Percentiles rank a stretch among this genome's conserved stretches.
phyloP scores from a whole-genome alignment of 352 stramenopile genomes.

The Phytopythium sindhum region DNA sequence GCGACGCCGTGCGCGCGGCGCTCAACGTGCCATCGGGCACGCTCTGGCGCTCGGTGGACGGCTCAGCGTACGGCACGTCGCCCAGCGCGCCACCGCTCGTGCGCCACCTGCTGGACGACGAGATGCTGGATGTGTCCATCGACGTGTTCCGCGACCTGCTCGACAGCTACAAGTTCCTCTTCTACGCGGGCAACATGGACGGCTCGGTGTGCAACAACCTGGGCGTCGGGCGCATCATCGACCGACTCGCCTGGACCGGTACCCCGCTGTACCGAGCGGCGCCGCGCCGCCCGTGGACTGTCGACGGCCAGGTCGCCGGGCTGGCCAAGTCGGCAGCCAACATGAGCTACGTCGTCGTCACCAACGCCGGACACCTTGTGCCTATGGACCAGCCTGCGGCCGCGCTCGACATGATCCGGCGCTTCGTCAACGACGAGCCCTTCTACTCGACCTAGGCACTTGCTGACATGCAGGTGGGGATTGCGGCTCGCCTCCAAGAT shows the following conservation, averaged over 20 bases:
- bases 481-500: too few relatives aligned
- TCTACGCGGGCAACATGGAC: slow-evolving; percentile 85
- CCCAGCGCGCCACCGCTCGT: slow-evolving; percentile 47
- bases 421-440: slow-evolving; percentile 57
- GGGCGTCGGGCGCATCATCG: slow-evolving; percentile 70
- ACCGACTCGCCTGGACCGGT: slow-evolving; percentile 69
- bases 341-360: slow-evolving; percentile 82
- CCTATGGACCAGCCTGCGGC: slow-evolving; percentile 66
- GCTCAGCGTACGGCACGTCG: slow-evolving; percentile 52
- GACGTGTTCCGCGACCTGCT: slow-evolving; percentile 71
- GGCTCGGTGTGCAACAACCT: slow-evolving; percentile 80
- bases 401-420: slow-evolving; percentile 77
- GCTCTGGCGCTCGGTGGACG: slow-evolving; percentile 66
- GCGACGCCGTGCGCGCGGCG: slow-evolving; percentile 72
- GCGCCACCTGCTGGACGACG: slow-evolving; percentile 67
- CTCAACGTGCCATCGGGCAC: slow-evolving; percentile 78
- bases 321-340: slow-evolving; percentile 68
- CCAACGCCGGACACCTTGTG: slow-evolving; percentile 77
- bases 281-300: slow-evolving; percentile 49
- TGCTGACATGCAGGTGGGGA: too few relatives aligned
- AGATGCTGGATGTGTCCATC: slow-evolving; percentile 79
- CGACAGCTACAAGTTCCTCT: slow-evolving; percentile 83
- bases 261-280: slow-evolving; percentile 65
- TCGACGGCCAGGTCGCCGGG: slow-evolving; percentile 57
- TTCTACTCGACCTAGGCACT: slow-evolving; percentile 21